phyloP scores from a whole-genome alignment of 257 asterid species.

The Scutellaria baicalensis region DNA sequence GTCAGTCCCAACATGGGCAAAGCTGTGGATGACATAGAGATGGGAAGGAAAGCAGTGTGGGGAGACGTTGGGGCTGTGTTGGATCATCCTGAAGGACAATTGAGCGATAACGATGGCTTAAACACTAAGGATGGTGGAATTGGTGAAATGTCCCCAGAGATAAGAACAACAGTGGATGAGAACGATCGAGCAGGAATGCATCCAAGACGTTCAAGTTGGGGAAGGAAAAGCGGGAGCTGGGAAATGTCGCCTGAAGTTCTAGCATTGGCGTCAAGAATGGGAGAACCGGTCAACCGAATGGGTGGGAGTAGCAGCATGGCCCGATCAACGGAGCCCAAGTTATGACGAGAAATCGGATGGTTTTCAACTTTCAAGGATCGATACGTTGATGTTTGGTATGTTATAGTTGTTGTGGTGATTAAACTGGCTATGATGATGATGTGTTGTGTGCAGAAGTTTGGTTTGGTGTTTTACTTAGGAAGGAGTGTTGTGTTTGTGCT shows the following conservation, averaged over 20 bases:
- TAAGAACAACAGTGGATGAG: constrained; percentile 77
- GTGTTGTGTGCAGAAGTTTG: constrained; percentile 25
- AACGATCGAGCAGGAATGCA: constrained; percentile 78
- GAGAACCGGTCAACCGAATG: constrained; percentile 44
- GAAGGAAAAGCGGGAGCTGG: constrained; percentile 95
- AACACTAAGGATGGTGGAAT: constrained; percentile 43
- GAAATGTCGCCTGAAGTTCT: constrained; percentile 98
- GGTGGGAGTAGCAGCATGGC: constrained; percentile 52
- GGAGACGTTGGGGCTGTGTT: constrained; percentile 59
- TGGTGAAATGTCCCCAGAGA: constrained; percentile 66
- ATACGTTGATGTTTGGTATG: constrained; percentile 9
- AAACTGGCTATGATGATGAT: constrained; percentile 19
- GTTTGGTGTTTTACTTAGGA: constrained; percentile 22
- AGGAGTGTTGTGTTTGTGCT: constrained; percentile 20
- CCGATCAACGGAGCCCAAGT: constrained; percentile 31
- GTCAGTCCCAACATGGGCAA: constrained; percentile 92
- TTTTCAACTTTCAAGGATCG: background rate
- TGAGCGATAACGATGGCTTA: constrained; percentile 53
- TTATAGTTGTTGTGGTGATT: constrained; percentile 25
- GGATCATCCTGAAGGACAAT: constrained; percentile 56
- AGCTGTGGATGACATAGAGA: constrained; percentile 68
- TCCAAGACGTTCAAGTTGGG: constrained; percentile 87
- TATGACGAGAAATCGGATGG: constrained; percentile 6
- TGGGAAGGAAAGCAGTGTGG: constrained; percentile 95
- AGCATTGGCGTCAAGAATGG: constrained; percentile 82